A percentile compares a stretch with the other conserved stretches of the same genome.
These are phyloP conservation scores for Arthrobotrys sinensis DNA, from an alignment of 2,329 filamentous ascomycete genomes.

Conservation along the genomic window DNA sequence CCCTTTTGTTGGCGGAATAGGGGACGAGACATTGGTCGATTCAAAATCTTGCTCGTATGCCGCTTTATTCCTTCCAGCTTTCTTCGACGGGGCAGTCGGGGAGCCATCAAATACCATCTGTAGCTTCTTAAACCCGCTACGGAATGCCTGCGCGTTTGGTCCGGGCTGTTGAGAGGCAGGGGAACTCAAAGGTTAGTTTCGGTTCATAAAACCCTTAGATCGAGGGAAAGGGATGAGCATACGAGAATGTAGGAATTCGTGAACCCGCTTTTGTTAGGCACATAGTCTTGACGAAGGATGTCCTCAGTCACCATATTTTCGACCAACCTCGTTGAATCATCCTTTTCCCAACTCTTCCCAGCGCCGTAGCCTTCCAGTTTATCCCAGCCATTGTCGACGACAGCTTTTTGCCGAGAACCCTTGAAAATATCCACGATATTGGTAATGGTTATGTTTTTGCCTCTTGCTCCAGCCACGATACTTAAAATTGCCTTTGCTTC, in stretches of 20 bases:
- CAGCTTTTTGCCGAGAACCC: slow-evolving; percentile 77
- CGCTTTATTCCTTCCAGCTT: slow-evolving; percentile 64
- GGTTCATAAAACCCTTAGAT: slow-evolving; percentile 64
- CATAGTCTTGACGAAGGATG: slow-evolving; percentile 80
- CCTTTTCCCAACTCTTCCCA: slow-evolving; percentile 79
- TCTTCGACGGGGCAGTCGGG: slow-evolving; percentile 64
- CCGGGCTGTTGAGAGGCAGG: slow-evolving; percentile 67
- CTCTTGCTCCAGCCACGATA: slow-evolving; percentile 72
- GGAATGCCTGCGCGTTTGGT: slow-evolving; percentile 46
- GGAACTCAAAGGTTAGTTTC: background rate
- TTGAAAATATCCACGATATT: slow-evolving; percentile 89
- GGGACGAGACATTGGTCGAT: slow-evolving; percentile 79
- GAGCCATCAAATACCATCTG: slow-evolving; percentile 64
- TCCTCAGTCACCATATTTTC: slow-evolving; percentile 81
- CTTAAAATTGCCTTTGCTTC: slow-evolving; percentile 80
- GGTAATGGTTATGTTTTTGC: slow-evolving; percentile 78
- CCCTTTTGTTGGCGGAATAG: slow-evolving; percentile 67
- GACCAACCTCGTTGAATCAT: slow-evolving; percentile 87
- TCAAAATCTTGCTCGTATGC: slow-evolving; percentile 71
- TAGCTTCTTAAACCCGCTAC: slow-evolving; percentile 63
- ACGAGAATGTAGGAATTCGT: slow-evolving; percentile 81
- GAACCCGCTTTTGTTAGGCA: slow-evolving; percentile 77
- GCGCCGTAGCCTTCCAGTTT: slow-evolving; percentile 76
- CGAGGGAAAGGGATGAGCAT: slow-evolving; percentile 65
- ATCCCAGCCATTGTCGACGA: slow-evolving; percentile 72